phyloP scores from a whole-genome alignment of 192 early-diverging fungal species.

The Coemansia sp. region DNA sequence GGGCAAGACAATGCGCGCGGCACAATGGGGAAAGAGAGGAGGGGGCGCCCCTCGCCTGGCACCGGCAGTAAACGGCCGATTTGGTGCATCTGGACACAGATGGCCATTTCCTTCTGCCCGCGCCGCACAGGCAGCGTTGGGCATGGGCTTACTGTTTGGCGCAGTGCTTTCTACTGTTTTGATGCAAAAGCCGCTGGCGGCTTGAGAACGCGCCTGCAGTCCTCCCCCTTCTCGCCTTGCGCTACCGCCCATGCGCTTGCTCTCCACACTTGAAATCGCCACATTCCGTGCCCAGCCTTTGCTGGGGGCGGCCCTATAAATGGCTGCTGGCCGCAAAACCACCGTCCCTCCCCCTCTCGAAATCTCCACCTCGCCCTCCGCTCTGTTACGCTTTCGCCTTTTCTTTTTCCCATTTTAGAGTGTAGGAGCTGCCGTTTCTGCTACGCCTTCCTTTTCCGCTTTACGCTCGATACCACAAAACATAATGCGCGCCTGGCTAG shows the following conservation, averaged over 20 bases:
- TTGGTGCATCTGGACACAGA: background rate
- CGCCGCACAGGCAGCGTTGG: background rate
- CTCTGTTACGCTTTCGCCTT: constrained; percentile 7
- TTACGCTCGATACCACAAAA: background rate
- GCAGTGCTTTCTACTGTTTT: constrained; percentile 8
- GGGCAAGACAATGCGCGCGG: constrained; percentile 4
- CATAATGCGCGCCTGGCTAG: constrained; percentile 20
- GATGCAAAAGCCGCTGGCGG: constrained; percentile 6
- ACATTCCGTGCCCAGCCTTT: constrained; percentile 15
- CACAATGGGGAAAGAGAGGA: background rate
- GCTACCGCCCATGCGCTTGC: constrained; percentile 4
- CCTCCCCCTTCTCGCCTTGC: background rate
- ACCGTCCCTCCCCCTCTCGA: constrained; percentile 2
- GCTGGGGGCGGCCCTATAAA: constrained; percentile 3
- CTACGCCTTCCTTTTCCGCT: constrained; percentile 3
- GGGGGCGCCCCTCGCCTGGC: constrained; percentile 8
- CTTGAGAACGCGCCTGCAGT: background rate
- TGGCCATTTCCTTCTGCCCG: background rate
- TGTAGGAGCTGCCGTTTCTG: constrained; percentile 2
- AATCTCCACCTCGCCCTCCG: constrained; percentile 13
- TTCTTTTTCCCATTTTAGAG: constrained; percentile 4
- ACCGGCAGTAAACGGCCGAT: constrained; percentile 6
- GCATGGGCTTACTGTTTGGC: constrained; percentile 5
- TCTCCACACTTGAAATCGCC: constrained; percentile 10
- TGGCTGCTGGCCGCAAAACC: background rate